Percentiles rank a stretch among this genome's conserved stretches.
Conservation (phyloP, 2,329 filamentous ascomycete species). For the Alternaria brassicae region DNA sequence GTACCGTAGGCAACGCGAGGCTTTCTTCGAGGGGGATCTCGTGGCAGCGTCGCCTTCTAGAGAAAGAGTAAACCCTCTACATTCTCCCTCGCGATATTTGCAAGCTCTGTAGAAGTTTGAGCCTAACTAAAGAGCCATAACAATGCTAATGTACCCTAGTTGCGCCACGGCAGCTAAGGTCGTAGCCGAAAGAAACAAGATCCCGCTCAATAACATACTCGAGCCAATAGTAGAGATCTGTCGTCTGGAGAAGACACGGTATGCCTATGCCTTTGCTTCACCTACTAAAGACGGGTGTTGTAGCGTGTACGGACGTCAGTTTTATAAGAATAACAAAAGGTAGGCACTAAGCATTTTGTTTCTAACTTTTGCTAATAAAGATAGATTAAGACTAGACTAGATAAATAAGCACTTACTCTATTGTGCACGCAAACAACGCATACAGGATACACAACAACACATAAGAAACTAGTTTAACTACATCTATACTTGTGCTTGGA, state of each 20-base stretch:
- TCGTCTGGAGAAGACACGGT: background rate
- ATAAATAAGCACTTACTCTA: conserved; percentile 3
- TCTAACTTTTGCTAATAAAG: background rate
- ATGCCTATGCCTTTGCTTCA: background rate
- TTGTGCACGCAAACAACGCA: background rate
- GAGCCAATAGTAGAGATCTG: background rate
- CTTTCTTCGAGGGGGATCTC: background rate
- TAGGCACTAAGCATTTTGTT: background rate
- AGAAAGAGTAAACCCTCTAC: background rate
- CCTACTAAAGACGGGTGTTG: background rate
- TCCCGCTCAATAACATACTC: background rate
- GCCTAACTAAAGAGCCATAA: background rate
- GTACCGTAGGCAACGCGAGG: conserved; percentile 5
- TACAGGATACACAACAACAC: background rate
- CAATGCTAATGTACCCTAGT: background rate
- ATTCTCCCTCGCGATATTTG: conserved; percentile 4
- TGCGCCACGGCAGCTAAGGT: background rate
- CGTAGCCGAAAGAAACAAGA: background rate
- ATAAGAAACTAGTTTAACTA: background rate
- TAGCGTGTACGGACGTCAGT: background rate
- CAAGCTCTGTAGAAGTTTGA: conserved; percentile 6
- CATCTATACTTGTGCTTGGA: background rate
- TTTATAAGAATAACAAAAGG: background rate
- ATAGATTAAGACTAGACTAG: background rate
- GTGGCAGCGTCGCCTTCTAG: background rate